Base-by-base conservation (phyloP, 768 basidiomycete species). In the Naganishia randhawae region DNA sequence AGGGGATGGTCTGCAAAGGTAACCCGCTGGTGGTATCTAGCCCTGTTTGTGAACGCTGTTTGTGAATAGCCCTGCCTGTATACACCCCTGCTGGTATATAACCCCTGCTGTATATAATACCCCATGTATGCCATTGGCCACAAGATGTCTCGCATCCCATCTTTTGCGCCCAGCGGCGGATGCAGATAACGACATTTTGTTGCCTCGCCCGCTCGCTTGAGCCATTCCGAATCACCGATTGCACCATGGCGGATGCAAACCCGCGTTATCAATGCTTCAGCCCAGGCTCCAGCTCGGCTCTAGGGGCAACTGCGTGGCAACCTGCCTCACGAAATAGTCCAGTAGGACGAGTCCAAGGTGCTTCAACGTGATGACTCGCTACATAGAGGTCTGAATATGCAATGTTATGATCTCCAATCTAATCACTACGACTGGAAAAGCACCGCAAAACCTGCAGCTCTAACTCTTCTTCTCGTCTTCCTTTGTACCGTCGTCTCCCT, bases 401-500 rank as follows among this genome's bases (percentile, higher is more conserved):
- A 22, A 48, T 42, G 19, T 16, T 42, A 16, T 16, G n/a, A 48
- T 48, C 45, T 42, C 45, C 8, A 48, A 22, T 48, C 45, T 48
- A 48, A 7, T 48, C 45, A 19, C 19, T 42, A 42, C 41, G 41
- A 42, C 7, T 7, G 25, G 7, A 13, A 13, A 16, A 13, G 14
- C 45, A 48, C 3, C 45, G 25, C 19, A 17, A n/a, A 48, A 4
- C 3, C 19, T n/a, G 16, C 45, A 4, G 37, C 45, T 48, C 57
- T 61, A 61, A 29, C 57, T 61, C 57, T 61, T 57, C 55, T 57
- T 61, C 57, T 61, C 57, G 10, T 41, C 57, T 14, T 41, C 57
- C 57, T 39, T 29, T 25, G 9, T 22, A n/a, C 32, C 57, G 14
- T 29, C 72, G 32, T 74, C 68, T 55, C 73, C 72, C 67, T 79